Base-by-base conservation (phyloP, 129 eudicot species). In the Chrysanthemum makinoi region DNA sequence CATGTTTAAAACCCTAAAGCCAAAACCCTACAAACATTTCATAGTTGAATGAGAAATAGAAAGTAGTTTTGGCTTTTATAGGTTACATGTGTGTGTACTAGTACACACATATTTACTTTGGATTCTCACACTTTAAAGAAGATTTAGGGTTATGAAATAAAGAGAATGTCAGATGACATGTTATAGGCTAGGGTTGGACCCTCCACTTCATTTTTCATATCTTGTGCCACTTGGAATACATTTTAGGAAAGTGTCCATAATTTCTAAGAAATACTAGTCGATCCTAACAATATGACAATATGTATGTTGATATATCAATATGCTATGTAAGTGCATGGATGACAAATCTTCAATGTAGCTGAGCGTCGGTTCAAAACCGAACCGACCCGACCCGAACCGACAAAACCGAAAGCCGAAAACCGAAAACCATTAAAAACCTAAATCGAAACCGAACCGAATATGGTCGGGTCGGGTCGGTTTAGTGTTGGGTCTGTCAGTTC, bases 1-100 rank as follows among this genome's bases (percentile, higher is more conserved):
- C 66, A 50, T 56, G 33, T 68, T n/a, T 53, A 33, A 69, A 8
- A 51, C 62, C 76, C 10, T 35, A 65, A 75, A 53, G 46, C 71
- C 43, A 67, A 72, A 75, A 58, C 75, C 76, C 68, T 60, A 74
- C 69, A 67, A 75, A 74, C 75, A 71, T 81, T 78, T 72, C 74
- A 81, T 79, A 65, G 82, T 72, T 72, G 82, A 44, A 68, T 58
- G 74, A 33, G 78, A 79, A 82, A 78, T 39, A 51, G 70, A 81
- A 85, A 80, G 85, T 68, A 56, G 19, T 73, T 76, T 85, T 85
- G 84, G 84, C 84, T 77, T 82, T 85, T 82, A 69, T 63, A 78
- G 76, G 72, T 72, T 47, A 77, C 50, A 64, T 70, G 28, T 65
- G 18, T 63, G 20, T 53, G 28, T 77, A 43, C 62, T 69, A 77